Percentiles rank a stretch among this genome's conserved stretches.
Evolutionary conservation across 768 basidiomycete species (phyloP).

Genomic region (Boletus coccyginus): DNA sequence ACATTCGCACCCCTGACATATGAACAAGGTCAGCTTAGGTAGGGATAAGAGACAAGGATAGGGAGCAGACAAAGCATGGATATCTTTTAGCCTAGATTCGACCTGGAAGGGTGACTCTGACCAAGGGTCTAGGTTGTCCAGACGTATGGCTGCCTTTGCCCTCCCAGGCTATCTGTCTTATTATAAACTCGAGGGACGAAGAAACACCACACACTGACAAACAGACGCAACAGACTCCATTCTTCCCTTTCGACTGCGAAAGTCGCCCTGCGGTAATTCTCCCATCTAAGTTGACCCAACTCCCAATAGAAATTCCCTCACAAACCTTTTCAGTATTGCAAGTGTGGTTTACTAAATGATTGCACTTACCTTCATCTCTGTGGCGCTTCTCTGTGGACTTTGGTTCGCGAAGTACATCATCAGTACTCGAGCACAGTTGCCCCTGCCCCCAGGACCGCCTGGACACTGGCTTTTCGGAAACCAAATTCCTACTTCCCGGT

Average conservation of each 20-base stretch:
- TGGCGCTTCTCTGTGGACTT: neutral
- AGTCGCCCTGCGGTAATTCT: too few species aligned
- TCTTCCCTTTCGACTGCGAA: too few species aligned
- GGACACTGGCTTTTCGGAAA: neutral
- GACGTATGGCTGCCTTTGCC: neutral
- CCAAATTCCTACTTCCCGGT: conserved; percentile 1
- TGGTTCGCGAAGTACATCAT: neutral
- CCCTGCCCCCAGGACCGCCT: neutral
- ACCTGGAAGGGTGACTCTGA: conserved; percentile 12
- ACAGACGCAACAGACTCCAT: too few species aligned
- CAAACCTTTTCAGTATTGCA: neutral
- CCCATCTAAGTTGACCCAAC: too few species aligned
- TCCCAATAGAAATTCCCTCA: too few species aligned
- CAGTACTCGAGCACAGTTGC: neutral
- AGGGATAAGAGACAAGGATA: too few species aligned
- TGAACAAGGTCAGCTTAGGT: neutral
- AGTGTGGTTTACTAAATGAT: neutral
- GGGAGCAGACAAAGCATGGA: neutral
- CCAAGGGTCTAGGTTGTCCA: conserved; percentile 16
- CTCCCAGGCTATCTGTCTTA: neutral
- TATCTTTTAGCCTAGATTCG: conserved; percentile 9
- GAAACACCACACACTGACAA: neutral
- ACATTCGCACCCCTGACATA: conserved; percentile 2
- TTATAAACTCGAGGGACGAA: conserved; percentile 11
- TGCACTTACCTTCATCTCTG: neutral